These are phyloP conservation scores for Bacidia rubella DNA, from an alignment of 495 filamentous ascomycete species.

Conservation along the genomic window DNA sequence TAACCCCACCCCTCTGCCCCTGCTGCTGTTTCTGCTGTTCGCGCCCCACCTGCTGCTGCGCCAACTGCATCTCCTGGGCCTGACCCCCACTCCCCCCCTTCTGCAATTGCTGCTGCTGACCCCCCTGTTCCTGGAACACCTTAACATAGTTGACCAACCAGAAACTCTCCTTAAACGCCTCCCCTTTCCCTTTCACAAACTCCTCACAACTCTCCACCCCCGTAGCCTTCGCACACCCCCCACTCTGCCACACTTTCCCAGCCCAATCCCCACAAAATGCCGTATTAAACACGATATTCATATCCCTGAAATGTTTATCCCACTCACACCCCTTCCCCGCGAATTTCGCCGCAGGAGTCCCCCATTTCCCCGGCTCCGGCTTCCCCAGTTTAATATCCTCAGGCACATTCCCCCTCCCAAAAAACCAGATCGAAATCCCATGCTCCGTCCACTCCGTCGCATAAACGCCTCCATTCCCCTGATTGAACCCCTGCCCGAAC, in stretches of 20 bases:
- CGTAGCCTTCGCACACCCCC: conserved; percentile 6
- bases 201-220: conserved; percentile 8
- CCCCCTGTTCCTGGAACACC: conserved; percentile 10
- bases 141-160: conserved; percentile 14
- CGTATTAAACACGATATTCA: conserved; percentile 70
- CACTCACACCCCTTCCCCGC: conserved; percentile 50
- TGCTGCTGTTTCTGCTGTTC: too few relatives aligned
- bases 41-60: too few relatives aligned
- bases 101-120: neutral
- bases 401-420: conserved; percentile 49
- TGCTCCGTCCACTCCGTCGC: conserved; percentile 60
- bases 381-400: conserved; percentile 40
- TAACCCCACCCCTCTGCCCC: too few relatives aligned
- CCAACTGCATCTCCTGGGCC: too few relatives aligned
- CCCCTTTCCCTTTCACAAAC: conserved; percentile 4
- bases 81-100: neutral
- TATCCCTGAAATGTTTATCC: conserved; percentile 48
- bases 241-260: conserved; percentile 36
- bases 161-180: conserved; percentile 10
- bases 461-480: conserved; percentile 59
- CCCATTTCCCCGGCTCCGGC: conserved; percentile 54
- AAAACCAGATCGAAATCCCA: conserved; percentile 66
- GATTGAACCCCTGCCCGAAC: conserved; percentile 65
- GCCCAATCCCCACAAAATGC: conserved; percentile 89
- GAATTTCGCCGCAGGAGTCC: conserved; percentile 52